Base-by-base conservation (phyloP, 257 asterid genomes). In the Solanum raphanifolium region DNA sequence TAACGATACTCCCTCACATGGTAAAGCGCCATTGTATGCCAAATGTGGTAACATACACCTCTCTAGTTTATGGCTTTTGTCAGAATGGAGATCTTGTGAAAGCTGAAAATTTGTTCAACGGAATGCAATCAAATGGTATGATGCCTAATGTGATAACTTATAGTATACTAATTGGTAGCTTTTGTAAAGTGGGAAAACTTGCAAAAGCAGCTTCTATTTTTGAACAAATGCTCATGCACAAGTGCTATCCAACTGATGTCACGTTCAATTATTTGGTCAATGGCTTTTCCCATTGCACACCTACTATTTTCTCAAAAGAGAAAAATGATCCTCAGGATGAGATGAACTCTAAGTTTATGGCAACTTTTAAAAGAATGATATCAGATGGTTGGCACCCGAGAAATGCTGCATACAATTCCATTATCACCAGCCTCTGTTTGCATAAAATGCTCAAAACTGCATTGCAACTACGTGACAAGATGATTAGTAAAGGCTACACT, bases 141-240 rank as follows among this genome's bases (percentile, higher is more conserved):
- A 85, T 55, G 83, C 98, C 99, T 66, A 97, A 97, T 90, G 99
- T 95, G 86, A 98, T 97, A 90, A 95, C 99, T 38, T 97, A 94
- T 86, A 95, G 94, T 76, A 90, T 94, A 58, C 86, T 97, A 58
- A 93, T 97, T 83, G 98, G 99, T 39, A 75, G 94, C 89, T 93
- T 87, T 89, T 95, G 97, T 93, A 97, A 91, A 91, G 92, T 86
- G 87, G 98, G 96, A 34, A 90, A 93, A 65, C 92, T 95, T 48
- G 88, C 87, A 73, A 91, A 95, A 90, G 98, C 98, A 29, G 91
- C 96, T 88, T 90, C 87, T 7, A 88, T 90, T 87, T 97, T 95
- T 27, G 98, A 95, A 86, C 92, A 93, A 88, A 95, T 97, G 99
- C 93, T 95, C 87, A 87, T 87, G 90, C 83, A 89, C 88, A 94